Evolutionary conservation across 805 yeast genomes (phyloP), one percentile per base, ranked within the genome.

Genomic region (Candida chilensis): DNA sequence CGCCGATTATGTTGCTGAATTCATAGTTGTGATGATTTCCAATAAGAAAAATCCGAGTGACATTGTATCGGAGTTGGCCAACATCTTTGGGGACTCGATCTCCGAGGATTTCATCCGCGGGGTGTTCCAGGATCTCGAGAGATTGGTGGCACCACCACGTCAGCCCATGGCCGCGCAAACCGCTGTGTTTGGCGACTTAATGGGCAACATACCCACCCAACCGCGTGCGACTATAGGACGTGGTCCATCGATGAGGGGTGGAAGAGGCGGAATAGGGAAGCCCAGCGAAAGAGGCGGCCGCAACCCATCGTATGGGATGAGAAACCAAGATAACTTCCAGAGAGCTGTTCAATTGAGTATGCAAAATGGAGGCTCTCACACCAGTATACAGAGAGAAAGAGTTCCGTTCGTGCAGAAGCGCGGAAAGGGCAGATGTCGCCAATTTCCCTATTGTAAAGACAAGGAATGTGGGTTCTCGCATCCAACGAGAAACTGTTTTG

Each of bases 381-480:
- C 37, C 13, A 39, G 37, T 11, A 16, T 28, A 20, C 32, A 25
- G 36, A 24, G 50, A 46, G 3, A 37, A 41, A 15, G 48, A 40
- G 24, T 35, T 38, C 30, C 50, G 34, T 42, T 71, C 32, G 64
- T 64, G 14, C 67, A 63, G 29, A 54, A 63, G 40, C 61, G 69
- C 41, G 67, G 74, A 47, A 66, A 63, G 44, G 79, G 78, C 16
- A 73, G 92, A 47, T 82, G 94, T 49, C 63, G 60, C 21, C 64
- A 74, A 27, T 80, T 78, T 48, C 94, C 94, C 27, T 71, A 77
- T 48, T 82, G 92, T 55, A 65, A 69, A 10, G 69, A 73, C 32
- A 74, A 65, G 48, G 74, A 73, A 31, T 87, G 96, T 53, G 68
- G 66, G 25, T 77, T 71, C 47, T 74, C 86, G 3, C 96, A 87